Evolutionary conservation across 2,329 filamentous ascomycete species (phyloP), one percentile per base, ranked within the genome.

Genomic region (Penicillium crustosum): DNA sequence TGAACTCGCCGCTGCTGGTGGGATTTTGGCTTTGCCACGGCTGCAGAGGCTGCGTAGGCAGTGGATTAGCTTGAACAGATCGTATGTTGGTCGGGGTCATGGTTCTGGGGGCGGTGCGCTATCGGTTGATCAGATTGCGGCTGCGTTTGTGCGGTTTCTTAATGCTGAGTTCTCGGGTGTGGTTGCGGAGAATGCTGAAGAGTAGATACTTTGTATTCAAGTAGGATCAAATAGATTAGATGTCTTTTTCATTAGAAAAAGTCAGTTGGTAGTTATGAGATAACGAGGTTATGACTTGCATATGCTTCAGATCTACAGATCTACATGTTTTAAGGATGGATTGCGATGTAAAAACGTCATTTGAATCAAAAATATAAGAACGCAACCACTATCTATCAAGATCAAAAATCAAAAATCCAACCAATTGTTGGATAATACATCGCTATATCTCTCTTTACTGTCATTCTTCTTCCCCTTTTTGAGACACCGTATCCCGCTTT

Each of bases 101-200:
- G 72, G 72, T 25, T 66, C 68, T 33, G 71, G 66, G 1, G 67
- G 70, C 49, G 71, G 74, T 10, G 65, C 66, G 9, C 60, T 79
- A 51, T 62, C 61, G 15, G 51, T 63, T 47, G 73, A 73, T 21
- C 71, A 77, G 59, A 68, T 78, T 15, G 70, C 70, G 1, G 75
- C 77, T 68, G 77, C 77, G 7, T 80, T 80, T 73, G 75, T 79
- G 54, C 67, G 74, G 53, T 80, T 79, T 66, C 63, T 80, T 60
- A 79, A 79, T 66, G 72, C 70, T 27, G 76, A 77, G 52, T 77
- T 78, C 65, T 73, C 70, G 39, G 74, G 70, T 19, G 65, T 68
- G 36, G 66, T 58, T 12, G 53, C 55, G 17, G 53, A 66, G 27
- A 41, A 52, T 35, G 44, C 35, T 21, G 52, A 60, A 21, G 42